Conservation (phyloP, 2,329 filamentous ascomycete genomes). For the Aureobasidium sp. region DNA sequence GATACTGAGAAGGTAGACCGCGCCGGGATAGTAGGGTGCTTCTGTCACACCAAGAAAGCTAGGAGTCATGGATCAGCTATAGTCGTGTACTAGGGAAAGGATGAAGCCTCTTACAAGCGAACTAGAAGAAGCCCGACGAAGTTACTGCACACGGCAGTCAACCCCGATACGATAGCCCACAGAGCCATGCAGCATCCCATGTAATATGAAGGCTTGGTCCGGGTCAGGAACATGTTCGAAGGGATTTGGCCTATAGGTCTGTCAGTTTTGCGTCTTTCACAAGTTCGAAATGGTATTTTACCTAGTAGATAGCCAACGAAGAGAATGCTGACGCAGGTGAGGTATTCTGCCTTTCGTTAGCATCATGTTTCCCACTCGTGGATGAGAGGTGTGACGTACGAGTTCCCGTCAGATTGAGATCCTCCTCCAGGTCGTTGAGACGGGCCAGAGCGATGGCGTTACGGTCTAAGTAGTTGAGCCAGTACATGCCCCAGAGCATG, state of each 20-base stretch:
- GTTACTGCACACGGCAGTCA: constrained; percentile 29
- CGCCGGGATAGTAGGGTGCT: constrained; percentile 37
- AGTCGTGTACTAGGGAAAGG: neutral
- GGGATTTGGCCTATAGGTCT: constrained; percentile 28
- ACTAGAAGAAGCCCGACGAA: constrained; percentile 31
- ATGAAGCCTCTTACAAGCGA: constrained; percentile 23
- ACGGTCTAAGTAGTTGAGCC: constrained; percentile 62
- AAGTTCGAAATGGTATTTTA: too few relatives aligned
- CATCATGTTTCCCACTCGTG: constrained; percentile 4
- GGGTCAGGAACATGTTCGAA: constrained; percentile 41
- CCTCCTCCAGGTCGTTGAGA: constrained; percentile 56
- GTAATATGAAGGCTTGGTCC: constrained; percentile 33
- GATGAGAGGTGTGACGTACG: constrained; percentile 35
- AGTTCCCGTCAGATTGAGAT: constrained; percentile 45
- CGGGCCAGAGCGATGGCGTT: constrained; percentile 57
- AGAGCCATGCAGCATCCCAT: constrained; percentile 31
- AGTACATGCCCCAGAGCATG: constrained; percentile 57
- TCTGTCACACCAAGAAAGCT: constrained; percentile 36
- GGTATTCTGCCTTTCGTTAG: constrained; percentile 27
- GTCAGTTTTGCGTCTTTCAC: too few relatives aligned
- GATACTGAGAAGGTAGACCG: constrained; percentile 39
- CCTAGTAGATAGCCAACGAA: constrained; percentile 49
- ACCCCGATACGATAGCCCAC: constrained; percentile 35
- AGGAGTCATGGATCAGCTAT: neutral
- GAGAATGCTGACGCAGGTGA: constrained; percentile 52